These are phyloP conservation scores for Juglanconis juglandina DNA, from an alignment of 2,329 filamentous ascomycete species.

Conservation along the genomic window DNA sequence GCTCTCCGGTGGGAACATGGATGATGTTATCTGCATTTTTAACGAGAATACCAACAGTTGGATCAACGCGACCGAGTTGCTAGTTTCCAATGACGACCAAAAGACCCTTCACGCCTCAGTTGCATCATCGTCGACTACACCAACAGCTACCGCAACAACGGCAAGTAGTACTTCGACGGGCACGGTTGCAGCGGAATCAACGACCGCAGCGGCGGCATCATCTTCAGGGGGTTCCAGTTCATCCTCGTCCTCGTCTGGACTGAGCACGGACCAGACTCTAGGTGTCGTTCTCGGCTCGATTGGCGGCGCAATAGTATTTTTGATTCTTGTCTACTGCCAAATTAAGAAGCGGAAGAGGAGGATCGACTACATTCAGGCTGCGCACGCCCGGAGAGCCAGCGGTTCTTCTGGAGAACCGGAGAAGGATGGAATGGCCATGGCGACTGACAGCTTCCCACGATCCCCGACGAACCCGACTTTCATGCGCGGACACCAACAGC, in stretches of 20 bases:
- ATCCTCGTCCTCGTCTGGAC: constrained; percentile 27
- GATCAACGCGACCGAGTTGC: constrained; percentile 66
- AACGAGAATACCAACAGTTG: constrained; percentile 72
- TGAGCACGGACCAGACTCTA: constrained; percentile 58
- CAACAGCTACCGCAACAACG: constrained; percentile 27
- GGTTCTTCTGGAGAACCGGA: constrained; percentile 44
- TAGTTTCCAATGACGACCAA: constrained; percentile 45
- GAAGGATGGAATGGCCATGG: constrained; percentile 50
- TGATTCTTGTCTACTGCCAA: constrained; percentile 70
- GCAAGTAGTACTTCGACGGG: constrained; percentile 24
- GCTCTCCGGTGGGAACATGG: constrained; percentile 69
- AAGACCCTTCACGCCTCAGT: constrained; percentile 32
- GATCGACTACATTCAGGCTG: constrained; percentile 46
- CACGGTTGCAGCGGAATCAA: constrained; percentile 24
- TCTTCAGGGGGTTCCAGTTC: constrained; percentile 13
- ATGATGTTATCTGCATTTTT: constrained; percentile 73
- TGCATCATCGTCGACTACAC: constrained; percentile 25
- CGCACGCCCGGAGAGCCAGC: constrained; percentile 41
- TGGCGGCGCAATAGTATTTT: constrained; percentile 65
- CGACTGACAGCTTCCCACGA: constrained; percentile 38
- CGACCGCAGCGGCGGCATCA: constrained; percentile 23
- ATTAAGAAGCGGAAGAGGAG: constrained; percentile 60
- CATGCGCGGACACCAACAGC: constrained; percentile 50
- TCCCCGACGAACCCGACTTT: constrained; percentile 30
- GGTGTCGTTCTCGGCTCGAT: constrained; percentile 82